Evolutionary conservation across 306 rosid genomes (phyloP).

Genomic region (Quercus dentata): DNA sequence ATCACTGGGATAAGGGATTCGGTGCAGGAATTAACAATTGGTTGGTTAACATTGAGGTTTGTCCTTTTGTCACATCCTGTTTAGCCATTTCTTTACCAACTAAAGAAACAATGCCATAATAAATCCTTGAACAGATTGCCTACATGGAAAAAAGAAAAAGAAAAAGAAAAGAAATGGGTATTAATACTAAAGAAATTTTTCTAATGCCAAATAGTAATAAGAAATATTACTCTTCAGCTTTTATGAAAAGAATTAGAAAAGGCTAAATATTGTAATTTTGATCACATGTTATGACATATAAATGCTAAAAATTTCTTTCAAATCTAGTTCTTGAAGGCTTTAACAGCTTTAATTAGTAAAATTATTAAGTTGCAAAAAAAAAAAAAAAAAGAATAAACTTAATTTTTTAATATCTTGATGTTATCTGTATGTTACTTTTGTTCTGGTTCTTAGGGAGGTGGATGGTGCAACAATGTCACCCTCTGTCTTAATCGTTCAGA

Average conservation of each 20-base stretch:
- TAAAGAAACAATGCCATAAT: not conserved
- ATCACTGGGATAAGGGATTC: slow-evolving; percentile 67
- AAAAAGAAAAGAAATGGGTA: too few relatives aligned
- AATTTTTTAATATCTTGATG: not conserved
- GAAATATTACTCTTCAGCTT: not conserved
- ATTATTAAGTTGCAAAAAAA: not conserved
- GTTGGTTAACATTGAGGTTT: slow-evolving; percentile 83
- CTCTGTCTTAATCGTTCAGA: slow-evolving; percentile 72
- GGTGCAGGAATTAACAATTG: slow-evolving; percentile 80
- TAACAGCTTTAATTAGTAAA: not conserved
- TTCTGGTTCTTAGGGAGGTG: slow-evolving; percentile 73
- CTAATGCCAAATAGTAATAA: not conserved
- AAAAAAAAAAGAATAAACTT: not conserved
- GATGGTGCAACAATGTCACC: slow-evolving; percentile 93
- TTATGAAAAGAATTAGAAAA: not conserved
- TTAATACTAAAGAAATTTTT: not conserved
- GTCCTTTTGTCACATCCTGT: slow-evolving; percentile 25
- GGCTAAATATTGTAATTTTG: not conserved
- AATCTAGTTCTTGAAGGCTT: not conserved
- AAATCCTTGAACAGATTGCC: not conserved
- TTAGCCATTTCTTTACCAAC: slow-evolving; percentile 8
- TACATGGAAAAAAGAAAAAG: not conserved
- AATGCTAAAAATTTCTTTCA: not conserved
- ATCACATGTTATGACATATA: not conserved
- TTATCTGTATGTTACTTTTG: not conserved